Evolutionary conservation across 176 grass and related monocot species (phyloP).

Genomic region (Themeda triandra): DNA sequence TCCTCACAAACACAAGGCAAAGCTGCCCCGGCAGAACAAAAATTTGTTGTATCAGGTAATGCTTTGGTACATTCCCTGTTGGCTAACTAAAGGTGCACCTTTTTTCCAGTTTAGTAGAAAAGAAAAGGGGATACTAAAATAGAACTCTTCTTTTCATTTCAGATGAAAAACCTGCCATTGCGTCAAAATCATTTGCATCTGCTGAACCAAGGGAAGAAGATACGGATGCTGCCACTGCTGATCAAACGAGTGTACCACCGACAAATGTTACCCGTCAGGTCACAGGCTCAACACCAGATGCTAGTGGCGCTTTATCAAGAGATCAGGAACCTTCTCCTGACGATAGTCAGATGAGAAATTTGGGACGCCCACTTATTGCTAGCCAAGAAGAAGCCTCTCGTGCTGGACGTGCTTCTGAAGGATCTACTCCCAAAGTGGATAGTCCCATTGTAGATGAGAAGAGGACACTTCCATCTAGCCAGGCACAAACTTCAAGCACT

Average conservation of each 20-base stretch:
- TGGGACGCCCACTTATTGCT: neutral
- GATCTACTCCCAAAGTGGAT: neutral
- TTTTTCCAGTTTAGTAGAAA: neutral
- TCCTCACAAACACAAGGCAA: neutral
- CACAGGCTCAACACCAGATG: neutral
- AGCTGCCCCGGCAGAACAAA: neutral
- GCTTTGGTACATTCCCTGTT: neutral
- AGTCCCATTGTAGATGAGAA: neutral
- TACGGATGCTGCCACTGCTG: neutral
- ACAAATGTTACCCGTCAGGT: neutral
- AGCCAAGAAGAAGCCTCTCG: neutral
- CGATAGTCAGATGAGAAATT: neutral
- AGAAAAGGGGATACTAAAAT: neutral
- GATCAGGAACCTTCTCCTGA: neutral
- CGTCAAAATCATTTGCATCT: neutral
- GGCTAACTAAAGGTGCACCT: neutral
- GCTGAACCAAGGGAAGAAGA: slow-evolving; percentile 24
- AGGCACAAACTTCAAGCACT: neutral
- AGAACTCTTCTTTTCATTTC: neutral
- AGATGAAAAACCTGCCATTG: neutral
- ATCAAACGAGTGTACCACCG: neutral
- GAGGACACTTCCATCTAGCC: neutral
- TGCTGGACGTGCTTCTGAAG: neutral
- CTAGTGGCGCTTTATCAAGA: neutral
- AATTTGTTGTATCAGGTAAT: neutral